Evolutionary conservation across 805 yeast species (phyloP).

Genomic region (Saccharomycopsis fibuligera): DNA sequence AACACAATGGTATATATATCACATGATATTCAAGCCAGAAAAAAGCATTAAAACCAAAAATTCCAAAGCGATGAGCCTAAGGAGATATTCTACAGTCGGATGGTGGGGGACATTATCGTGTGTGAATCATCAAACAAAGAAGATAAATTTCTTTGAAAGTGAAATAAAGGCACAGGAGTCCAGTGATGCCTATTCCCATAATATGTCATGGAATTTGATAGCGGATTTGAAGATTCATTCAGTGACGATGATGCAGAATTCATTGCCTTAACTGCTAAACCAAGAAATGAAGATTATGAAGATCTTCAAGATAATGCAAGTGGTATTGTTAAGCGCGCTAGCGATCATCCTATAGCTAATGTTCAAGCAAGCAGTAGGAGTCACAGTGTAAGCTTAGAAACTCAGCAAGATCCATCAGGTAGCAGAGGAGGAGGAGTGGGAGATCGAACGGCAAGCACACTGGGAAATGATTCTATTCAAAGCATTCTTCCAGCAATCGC

Average conservation of each 20-base stretch:
- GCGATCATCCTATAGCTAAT: neutral
- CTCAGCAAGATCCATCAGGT: neutral
- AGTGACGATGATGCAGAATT: conserved; percentile 40
- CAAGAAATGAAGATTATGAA: conserved; percentile 4
- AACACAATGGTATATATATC: no score
- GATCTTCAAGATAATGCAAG: neutral
- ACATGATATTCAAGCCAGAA: no score
- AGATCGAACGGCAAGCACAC: neutral
- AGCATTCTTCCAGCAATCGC: neutral
- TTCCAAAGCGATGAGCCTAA: no score
- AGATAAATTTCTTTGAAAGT: no score
- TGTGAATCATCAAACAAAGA: no score
- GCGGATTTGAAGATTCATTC: conserved; percentile 28
- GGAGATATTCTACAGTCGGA: no score
- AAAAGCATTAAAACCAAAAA: no score
- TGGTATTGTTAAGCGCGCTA: neutral
- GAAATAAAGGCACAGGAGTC: no score
- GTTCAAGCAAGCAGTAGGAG: no score
- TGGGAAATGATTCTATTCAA: no score
- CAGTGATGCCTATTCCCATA: no score
- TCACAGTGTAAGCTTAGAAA: neutral
- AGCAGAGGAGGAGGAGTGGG: neutral
- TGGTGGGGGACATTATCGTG: no score
- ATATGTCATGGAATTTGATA: conserved; percentile 7
- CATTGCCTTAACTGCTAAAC: conserved; percentile 41